These are phyloP conservation scores for Cryptococcus hybrid DNA, from an alignment of 1,284 basidiomycete genomes.

Conservation along the genomic window DNA sequence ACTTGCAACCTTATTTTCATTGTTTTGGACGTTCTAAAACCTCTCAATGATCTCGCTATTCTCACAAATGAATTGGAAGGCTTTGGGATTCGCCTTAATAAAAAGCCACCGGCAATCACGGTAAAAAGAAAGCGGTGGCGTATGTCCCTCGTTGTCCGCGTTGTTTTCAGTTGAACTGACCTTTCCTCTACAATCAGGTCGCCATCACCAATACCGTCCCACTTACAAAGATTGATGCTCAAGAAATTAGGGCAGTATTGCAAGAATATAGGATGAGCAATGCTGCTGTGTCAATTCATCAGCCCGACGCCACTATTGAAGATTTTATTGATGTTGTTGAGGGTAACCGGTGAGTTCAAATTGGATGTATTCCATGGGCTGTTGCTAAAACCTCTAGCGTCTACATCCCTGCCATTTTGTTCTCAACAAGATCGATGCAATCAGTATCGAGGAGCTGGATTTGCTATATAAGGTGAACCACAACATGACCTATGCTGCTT, in stretches of 20 bases:
- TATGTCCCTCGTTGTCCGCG: constrained; percentile 22
- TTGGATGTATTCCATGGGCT: not conserved
- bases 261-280: constrained; percentile 89
- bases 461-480: constrained; percentile 61
- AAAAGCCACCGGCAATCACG: constrained; percentile 87
- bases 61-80: constrained; percentile 93
- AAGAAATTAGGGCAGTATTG: constrained; percentile 94
- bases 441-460: constrained; percentile 98
- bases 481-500: not conserved
- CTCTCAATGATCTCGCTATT: constrained; percentile 88
- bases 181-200: constrained; percentile 49
- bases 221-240: constrained; percentile 92
- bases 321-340: constrained; percentile 97
- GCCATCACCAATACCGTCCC: constrained; percentile 95
- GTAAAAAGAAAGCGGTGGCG: constrained; percentile 92
- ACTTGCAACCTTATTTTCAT: constrained; percentile 99
- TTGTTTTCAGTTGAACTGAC: not conserved
- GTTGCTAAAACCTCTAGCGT: constrained; percentile 58
- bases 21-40: constrained; percentile 96
- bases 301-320: constrained; percentile 90
- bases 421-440: constrained; percentile 83
- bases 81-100: constrained; percentile 95
- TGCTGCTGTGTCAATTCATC: constrained; percentile 89
- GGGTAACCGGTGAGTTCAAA: constrained; percentile 67
- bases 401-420: constrained; percentile 85